These are phyloP conservation scores for Dalbergia cultrata DNA, from an alignment of 306 rosid genomes.

Conservation along the genomic window DNA sequence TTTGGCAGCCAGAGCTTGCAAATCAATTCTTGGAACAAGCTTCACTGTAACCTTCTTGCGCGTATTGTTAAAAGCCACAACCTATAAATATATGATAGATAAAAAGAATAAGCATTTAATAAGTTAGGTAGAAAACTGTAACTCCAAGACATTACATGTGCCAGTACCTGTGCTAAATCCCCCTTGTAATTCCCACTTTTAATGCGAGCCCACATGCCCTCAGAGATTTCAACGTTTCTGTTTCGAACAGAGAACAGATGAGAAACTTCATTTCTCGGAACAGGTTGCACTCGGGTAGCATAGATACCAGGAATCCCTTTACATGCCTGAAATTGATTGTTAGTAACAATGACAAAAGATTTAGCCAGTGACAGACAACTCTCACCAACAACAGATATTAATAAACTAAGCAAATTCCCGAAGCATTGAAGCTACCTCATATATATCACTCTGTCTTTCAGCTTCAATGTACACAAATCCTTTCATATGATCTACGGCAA, in stretches of 20 bases:
- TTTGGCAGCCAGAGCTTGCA: conserved; percentile 90
- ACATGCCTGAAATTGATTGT: conserved; percentile 69
- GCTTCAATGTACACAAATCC: conserved; percentile 89
- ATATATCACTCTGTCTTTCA: conserved; percentile 77
- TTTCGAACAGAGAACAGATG: conserved; percentile 67
- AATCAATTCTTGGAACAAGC: conserved; percentile 92
- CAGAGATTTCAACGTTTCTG: conserved; percentile 67
- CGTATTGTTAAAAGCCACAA: conserved; percentile 69
- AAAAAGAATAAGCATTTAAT: conserved; percentile 37
- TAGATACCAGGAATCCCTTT: conserved; percentile 81
- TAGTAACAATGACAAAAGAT: conserved; percentile 14
- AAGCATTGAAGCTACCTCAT: conserved; percentile 64
- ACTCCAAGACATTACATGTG: conserved; percentile 31
- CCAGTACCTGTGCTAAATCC: conserved; percentile 87
- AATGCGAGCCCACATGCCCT: conserved; percentile 88
- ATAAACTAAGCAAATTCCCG: conserved; percentile 32
- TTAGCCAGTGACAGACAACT: background rate
- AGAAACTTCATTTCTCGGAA: conserved; percentile 78
- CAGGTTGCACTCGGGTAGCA: conserved; percentile 68
- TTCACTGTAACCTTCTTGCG: conserved; percentile 79
- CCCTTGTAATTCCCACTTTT: conserved; percentile 95
- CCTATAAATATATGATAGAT: conserved; percentile 59
- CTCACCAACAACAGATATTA: conserved; percentile 15
- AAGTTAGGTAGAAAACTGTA: conserved; percentile 17
- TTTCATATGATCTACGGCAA: conserved; percentile 85